Evolutionary conservation across 1,139 yeast species (phyloP), one percentile per base, ranked within the genome.

Genomic region (Yamadazyma aaseri): DNA sequence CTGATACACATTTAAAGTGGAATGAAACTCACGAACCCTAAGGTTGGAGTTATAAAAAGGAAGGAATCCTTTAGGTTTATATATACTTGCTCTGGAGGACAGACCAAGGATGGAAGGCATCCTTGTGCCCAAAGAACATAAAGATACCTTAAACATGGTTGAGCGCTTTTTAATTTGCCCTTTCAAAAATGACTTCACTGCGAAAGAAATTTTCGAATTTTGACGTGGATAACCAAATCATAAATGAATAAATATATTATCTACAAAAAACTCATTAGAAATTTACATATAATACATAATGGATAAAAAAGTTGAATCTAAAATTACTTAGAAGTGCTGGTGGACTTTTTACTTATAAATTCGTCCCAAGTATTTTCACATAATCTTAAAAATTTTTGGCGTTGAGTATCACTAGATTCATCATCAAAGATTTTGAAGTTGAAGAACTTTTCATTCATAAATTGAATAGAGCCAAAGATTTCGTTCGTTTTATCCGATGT

Each of bases 281-380:
- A 6, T 6, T 18, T 18, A 18, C 20, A 18, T 18, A 18, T 18
- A 9, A 9, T 18, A 18, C 20, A 18, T 18, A 18, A 18, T 18
- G 20, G 9, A 9, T 18, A 18, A 18, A 18, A 18, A 18, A 18
- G 6, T 9, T 7, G 6, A 9, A 18, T 18, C 9, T 10, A 7
- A 7, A 7, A 22, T 18, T 9, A 7, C 9, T 18, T 18, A 7
- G 20, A 22, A n/a, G n/a, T n/a, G n/a, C n/a, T n/a, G n/a, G n/a
- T n/a, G n/a, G 20, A 18, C 12, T 17, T 18, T 11, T 24, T 25
- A 6, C 15, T 20, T 8, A 25, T 20, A 44, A 65, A 71, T 48
- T 72, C 71, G 39, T 75, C 76, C 81, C 81, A 77, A 21, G 76
- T 71, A 16, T 74, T 71, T 37, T 67, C 75, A 52, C 81, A 76